Base-by-base conservation (phyloP, 192 early-diverging fungal species). In the Chytriomyces confervae region DNA sequence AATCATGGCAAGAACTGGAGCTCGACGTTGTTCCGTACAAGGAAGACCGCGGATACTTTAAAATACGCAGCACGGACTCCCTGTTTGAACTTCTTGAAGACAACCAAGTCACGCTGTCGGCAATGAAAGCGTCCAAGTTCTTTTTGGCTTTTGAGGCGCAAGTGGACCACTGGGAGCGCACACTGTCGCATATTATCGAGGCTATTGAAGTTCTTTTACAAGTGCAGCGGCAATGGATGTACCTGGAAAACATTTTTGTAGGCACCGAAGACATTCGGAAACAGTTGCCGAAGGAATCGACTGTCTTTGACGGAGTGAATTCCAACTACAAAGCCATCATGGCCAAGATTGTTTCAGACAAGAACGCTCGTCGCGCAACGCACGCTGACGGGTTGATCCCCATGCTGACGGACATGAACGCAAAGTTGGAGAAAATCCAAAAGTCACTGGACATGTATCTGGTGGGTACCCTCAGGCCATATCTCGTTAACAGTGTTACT, bases 391-490 rank as follows among this genome's bases (percentile, higher is more conserved):
- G 79, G 2, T 53, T 89, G 9, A 68, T 86, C 24, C 86, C 88
- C 47, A 82, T 73, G 36, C 79, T 90, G 13, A 80, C 66, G 6
- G 86, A 90, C 66, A 89, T 87, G 85, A 90, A 90, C 73, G 50
- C 62, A n/a, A 83, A 88, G 51, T 81, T 90, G 24, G 89, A 90
- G 77, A 90, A 90, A 70, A 86, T 90, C 49, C 89, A 90, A 60
- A 90, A 90, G 77, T 88, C 83, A 5, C 77, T 90, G 2, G 89
- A 90, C 51, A 88, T 88, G 86, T 90, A 90, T 77, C 78, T 90
- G 62, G 78, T 79, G 60, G n/a, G 50, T 13, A 20, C 27, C 57
- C 24, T 66, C 3, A 66, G 23, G 16, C 77, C 23, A 27, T 16
- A 1, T 72, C 16, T 46, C 47, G 50, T 10, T 18, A 73, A 73